These are phyloP conservation scores for Oxyria digyna DNA, from an alignment of 148 eudicot species.

Conservation along the genomic window DNA sequence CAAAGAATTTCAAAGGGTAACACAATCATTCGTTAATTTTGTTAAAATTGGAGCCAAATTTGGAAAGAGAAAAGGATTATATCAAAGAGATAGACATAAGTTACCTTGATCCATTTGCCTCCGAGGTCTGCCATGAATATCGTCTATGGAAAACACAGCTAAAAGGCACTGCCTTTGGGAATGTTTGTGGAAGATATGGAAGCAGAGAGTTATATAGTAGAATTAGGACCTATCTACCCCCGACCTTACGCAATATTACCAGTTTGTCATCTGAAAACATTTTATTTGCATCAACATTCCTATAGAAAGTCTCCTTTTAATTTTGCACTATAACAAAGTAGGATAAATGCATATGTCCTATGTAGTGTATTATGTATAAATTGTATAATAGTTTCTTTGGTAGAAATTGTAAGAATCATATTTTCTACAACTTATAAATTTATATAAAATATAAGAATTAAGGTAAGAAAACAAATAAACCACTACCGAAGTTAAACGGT, in stretches of 20 bases:
- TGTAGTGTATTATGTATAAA: too few relatives aligned
- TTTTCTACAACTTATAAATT: too few relatives aligned
- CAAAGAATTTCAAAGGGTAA: not conserved
- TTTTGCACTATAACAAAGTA: too few relatives aligned
- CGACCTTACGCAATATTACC: not conserved
- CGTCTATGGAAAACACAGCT: not conserved
- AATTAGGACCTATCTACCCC: not conserved
- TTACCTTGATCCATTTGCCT: constrained; percentile 12
- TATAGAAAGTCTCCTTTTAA: too few relatives aligned
- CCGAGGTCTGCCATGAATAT: not conserved
- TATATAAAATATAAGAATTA: too few relatives aligned
- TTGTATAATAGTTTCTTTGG: too few relatives aligned
- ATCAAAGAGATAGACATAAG: not conserved
- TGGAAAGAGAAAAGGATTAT: not conserved
- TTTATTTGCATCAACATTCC: not conserved
- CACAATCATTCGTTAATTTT: not conserved
- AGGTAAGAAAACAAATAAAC: too few relatives aligned
- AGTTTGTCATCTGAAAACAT: not conserved
- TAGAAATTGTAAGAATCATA: too few relatives aligned
- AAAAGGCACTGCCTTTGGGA: too few relatives aligned
- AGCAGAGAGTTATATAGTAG: not conserved
- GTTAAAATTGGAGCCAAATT: not conserved
- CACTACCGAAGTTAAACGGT: too few relatives aligned
- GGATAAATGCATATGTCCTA: too few relatives aligned
- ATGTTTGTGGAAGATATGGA: not conserved